Base-by-base conservation (phyloP, 2,329 filamentous ascomycete species). In the Phyllosticta citrichinensis region DNA sequence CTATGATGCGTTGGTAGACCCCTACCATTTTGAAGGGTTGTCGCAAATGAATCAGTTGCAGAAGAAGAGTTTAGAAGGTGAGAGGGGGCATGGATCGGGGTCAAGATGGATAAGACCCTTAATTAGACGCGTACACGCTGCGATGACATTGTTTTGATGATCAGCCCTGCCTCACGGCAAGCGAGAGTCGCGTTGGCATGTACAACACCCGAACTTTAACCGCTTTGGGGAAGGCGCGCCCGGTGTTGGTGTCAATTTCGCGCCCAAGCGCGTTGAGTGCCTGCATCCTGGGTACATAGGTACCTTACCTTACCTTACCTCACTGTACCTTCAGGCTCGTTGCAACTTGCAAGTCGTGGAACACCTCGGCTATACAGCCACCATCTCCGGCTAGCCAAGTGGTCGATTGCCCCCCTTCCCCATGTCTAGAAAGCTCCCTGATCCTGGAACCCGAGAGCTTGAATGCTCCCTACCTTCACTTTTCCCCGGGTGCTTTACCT, bases 121-220 rank as follows among this genome's bases (percentile, higher is more conserved):
- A 17, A 40, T 40, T 40, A 2, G 33, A 40, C 33, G 33, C 33
- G 33, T 17, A 14, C 14, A 40, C 10, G 33, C 11, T 40, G 33
- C 33, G 33, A 30, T 10, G 27, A 17, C 33, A 14, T 17, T 40
- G 33, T 40, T 40, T 40, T 40, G 33, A 40, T 40, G 33, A 40
- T 40, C 33, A 40, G 9, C 33, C 10, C 33, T 5, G 33, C 33
- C 33, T 30, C 11, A 11, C 33, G 9, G 33, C 33, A 40, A 40
- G 33, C 33, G 14, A 33, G 30, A 40, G 33, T 40, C 33, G 33
- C 33, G 33, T 40, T 40, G 33, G 33, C 33, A 40, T 40, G 58
- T 22, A 53, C 58, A 53, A 60, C 58, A 60, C 40, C 58, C 58
- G 58, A 50, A 55, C 22, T 60, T 55, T 19, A 40, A 53, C 58